These are phyloP conservation scores for Huntiella savannae DNA, from an alignment of 2,329 filamentous ascomycete genomes.

Conservation along the genomic window DNA sequence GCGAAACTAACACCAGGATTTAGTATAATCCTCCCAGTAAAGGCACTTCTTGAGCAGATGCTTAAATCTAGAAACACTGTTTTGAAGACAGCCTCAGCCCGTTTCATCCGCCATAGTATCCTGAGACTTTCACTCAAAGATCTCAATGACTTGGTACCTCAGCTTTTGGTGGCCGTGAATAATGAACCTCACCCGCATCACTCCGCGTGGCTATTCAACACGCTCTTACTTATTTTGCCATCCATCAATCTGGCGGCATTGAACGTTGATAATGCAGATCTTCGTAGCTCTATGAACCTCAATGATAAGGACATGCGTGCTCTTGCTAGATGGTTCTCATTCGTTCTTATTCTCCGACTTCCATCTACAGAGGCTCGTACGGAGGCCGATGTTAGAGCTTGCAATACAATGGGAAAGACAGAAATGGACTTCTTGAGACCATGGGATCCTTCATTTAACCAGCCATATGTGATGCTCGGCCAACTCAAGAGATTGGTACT, in stretches of 20 bases:
- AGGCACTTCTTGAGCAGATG: constrained; percentile 73
- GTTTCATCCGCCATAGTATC: constrained; percentile 71
- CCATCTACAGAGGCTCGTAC: constrained; percentile 8
- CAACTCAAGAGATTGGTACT: constrained; percentile 38
- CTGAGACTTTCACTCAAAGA: constrained; percentile 34
- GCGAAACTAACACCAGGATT: neutral
- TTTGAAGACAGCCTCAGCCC: constrained; percentile 72
- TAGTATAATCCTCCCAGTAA: constrained; percentile 62
- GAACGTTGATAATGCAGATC: constrained; percentile 47
- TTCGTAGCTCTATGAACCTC: constrained; percentile 49
- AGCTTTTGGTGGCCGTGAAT: constrained; percentile 47
- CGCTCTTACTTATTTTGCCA: constrained; percentile 58
- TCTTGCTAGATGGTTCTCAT: constrained; percentile 55
- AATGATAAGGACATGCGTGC: constrained; percentile 51
- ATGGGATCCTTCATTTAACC: constrained; percentile 26
- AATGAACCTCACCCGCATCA: constrained; percentile 24
- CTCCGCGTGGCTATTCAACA: constrained; percentile 44
- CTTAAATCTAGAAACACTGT: constrained; percentile 54
- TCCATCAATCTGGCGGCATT: constrained; percentile 54
- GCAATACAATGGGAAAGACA: constrained; percentile 29
- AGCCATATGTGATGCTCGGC: constrained; percentile 15
- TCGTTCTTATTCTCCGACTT: constrained; percentile 46
- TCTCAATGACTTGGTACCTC: constrained; percentile 53
- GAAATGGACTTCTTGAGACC: constrained; percentile 53
- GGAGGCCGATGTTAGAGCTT: neutral